Evolutionary conservation across 2,329 filamentous ascomycete genomes (phyloP), one percentile per base, ranked within the genome.

Genomic region (Myriosclerotinia scirpicola): DNA sequence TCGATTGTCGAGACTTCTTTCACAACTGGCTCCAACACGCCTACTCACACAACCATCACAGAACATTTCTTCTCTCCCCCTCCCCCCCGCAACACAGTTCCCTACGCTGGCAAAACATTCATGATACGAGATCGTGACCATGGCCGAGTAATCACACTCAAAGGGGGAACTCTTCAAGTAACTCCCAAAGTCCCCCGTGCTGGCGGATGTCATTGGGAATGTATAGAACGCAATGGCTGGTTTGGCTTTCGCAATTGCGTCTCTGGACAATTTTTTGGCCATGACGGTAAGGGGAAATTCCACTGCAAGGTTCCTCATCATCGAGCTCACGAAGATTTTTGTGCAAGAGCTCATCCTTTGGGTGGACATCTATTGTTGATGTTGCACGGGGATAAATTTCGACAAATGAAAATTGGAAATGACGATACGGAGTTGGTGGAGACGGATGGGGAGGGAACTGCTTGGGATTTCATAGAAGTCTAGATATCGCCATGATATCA

Each of bases 241-340:
- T n/a, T 64, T 15, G 62, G 62, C 14, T 58, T 64, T n/a, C 53
- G 62, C 30, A 64, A 64, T 20, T 50, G 53, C 34, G 53, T 64
- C 7, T 64, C 62, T 0, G 62, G 53, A 30, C 53, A 34, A 48
- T 64, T 64, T 30, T 58, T 64, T 22, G 62, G 62, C 0, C 62
- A 64, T 58, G 62, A 64, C 40, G 2, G 1, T 2, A 50, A 58
- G 2, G 3, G 62, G 0, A 56, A 48, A 15, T 64, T 48, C 8
- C 4, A 40, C 3, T 55, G 52, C 20, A 64, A 58, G 42, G 62
- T 64, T 26, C 0, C 6, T 5, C 62, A 64, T 4, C 62, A 64
- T 50, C 26, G 15, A 20, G 15, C 14, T 2, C 1, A 64, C 12
- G 62, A 64, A 30, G 50, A 42, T 53, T 64, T 64, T 38, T 56